A percentile compares a stretch with the other conserved stretches of the same genome.
phyloP scores from a whole-genome alignment of 306 rosid genomes.

The Gastrolobium villosum region DNA sequence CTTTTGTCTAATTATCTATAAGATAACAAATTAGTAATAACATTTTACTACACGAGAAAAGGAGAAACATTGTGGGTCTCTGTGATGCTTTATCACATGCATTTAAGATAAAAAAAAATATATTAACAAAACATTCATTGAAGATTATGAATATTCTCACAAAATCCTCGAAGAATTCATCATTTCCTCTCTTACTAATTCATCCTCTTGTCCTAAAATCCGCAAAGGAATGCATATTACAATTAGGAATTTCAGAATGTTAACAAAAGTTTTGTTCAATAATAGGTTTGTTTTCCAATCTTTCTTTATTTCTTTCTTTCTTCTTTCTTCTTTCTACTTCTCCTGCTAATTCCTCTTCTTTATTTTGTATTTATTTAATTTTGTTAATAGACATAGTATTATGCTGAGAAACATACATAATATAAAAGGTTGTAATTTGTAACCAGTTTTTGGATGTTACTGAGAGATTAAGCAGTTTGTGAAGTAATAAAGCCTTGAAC shows the following conservation, averaged over 20 bases:
- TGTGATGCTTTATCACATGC: constrained; percentile 33
- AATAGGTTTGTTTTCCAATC: background rate
- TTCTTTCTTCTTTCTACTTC: too few relatives aligned
- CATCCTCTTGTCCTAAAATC: constrained; percentile 2
- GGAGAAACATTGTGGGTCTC: constrained; percentile 23
- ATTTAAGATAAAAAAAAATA: background rate
- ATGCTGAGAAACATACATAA: background rate
- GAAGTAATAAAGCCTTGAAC: constrained; percentile 11
- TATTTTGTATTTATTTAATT: too few relatives aligned
- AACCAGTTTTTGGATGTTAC: background rate
- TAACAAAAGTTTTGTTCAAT: background rate
- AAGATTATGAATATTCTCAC: constrained; percentile 16
- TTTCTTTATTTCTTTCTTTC: background rate
- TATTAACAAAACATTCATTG: constrained; percentile 12
- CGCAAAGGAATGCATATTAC: background rate
- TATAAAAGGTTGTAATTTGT: background rate
- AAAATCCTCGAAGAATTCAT: constrained; percentile 12
- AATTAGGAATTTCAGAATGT: constrained; percentile 7
- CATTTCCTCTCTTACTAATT: constrained; percentile 32
- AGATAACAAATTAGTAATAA: constrained; percentile 1
- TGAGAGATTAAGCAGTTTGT: constrained; percentile 9
- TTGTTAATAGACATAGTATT: too few relatives aligned
- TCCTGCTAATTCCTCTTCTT: too few relatives aligned
- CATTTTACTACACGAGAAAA: constrained; percentile 28
- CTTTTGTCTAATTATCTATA: background rate